phyloP scores from a whole-genome alignment of 2,329 filamentous ascomycete species.

The Xylaria sp. region DNA sequence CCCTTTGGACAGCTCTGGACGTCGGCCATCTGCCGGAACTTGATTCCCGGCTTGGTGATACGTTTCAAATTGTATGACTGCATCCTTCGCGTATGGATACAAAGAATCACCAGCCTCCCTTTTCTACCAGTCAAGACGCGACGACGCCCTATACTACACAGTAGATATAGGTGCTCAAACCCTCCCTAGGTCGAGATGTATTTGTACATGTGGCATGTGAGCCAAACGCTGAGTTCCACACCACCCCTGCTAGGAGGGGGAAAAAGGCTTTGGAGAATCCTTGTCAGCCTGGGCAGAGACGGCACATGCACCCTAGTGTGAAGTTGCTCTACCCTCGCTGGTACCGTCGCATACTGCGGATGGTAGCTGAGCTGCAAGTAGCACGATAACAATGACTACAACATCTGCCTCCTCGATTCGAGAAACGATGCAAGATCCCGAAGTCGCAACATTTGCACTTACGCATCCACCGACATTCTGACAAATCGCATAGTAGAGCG shows the following conservation, averaged over 20 bases:
- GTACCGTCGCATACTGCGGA: conserved; percentile 12
- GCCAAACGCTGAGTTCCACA: conserved; percentile 27
- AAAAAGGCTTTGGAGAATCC: conserved; percentile 34
- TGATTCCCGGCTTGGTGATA: conserved; percentile 36
- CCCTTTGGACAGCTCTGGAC: conserved; percentile 27
- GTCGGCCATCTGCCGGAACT: conserved; percentile 36
- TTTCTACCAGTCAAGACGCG: conserved; percentile 22
- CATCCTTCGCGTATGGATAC: conserved; percentile 38
- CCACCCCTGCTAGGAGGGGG: conserved; percentile 10
- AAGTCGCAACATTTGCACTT: conserved; percentile 22
- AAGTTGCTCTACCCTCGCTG: conserved; percentile 17
- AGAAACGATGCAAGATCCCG: conserved; percentile 26
- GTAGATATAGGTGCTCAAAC: conserved; percentile 32
- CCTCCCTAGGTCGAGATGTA: conserved; percentile 9
- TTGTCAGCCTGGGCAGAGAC: conserved; percentile 27
- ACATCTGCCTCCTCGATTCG: conserved; percentile 19
- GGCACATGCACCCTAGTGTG: conserved; percentile 20
- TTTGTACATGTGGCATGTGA: conserved; percentile 23
- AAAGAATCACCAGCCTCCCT: conserved; percentile 28
- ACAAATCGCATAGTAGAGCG: conserved; percentile 26
- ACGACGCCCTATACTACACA: conserved; percentile 35
- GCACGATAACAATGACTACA: conserved; percentile 19
- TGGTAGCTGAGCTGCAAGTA: conserved; percentile 22
- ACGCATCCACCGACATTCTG: conserved; percentile 28
- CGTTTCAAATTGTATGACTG: conserved; percentile 40